Evolutionary conservation across 2,329 filamentous ascomycete genomes (phyloP).

Genomic region (Aspergillus sp.): DNA sequence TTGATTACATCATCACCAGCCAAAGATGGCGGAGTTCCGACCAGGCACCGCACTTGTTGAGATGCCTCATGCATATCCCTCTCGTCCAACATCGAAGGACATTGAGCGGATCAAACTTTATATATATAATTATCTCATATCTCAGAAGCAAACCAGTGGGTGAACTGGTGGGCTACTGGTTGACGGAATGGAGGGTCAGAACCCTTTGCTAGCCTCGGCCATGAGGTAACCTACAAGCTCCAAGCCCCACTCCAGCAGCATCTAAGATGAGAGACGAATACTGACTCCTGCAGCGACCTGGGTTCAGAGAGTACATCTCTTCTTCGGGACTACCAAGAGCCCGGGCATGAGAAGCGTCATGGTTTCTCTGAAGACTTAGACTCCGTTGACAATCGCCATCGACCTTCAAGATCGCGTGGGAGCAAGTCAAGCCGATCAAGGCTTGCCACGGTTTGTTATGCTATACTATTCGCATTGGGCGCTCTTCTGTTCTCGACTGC

Average conservation of each 20-base stretch:
- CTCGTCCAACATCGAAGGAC: not conserved
- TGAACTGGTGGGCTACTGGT: not conserved
- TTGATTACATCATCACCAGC: too few species aligned
- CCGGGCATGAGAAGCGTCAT: slow-evolving; percentile 10
- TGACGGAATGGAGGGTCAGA: slow-evolving; percentile 9
- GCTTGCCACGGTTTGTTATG: slow-evolving; percentile 10
- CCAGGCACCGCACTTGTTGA: too few species aligned
- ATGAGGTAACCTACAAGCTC: slow-evolving; percentile 9
- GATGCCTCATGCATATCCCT: too few species aligned
- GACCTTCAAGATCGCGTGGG: not conserved
- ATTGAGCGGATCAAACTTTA: not conserved
- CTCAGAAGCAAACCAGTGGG: not conserved
- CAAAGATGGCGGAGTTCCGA: too few species aligned
- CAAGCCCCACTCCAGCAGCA: not conserved
- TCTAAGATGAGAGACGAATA: not conserved
- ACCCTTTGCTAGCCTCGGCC: slow-evolving; percentile 8
- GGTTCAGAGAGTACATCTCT: slow-evolving; percentile 8
- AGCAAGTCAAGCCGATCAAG: slow-evolving; percentile 1
- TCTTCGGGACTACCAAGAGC: slow-evolving; percentile 4
- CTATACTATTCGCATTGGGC: slow-evolving; percentile 2
- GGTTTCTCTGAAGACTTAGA: not conserved
- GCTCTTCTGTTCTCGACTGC: slow-evolving; percentile 2
- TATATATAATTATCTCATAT: not conserved
- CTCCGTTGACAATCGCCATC: not conserved
- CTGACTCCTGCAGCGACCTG: slow-evolving; percentile 8